These are phyloP conservation scores for Solanum chaucha DNA, from an alignment of 257 asterid species.

Conservation along the genomic window DNA sequence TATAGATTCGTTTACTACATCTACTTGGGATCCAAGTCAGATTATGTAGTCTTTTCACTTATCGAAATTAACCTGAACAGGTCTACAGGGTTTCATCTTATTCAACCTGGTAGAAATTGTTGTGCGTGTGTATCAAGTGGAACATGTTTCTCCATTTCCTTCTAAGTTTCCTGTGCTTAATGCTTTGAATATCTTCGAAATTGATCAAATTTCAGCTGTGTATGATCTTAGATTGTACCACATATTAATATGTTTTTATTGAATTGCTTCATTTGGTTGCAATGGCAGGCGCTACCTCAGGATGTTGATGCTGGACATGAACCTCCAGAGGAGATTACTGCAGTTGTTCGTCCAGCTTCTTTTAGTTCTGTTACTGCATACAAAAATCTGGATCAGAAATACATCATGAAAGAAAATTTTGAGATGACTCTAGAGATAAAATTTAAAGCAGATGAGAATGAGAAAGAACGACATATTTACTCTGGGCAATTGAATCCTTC, in stretches of 20 bases:
- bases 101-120: not conserved
- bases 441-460: not conserved
- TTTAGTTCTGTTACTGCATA: conserved; percentile 12
- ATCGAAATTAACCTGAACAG: not conserved
- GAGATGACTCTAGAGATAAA: conserved; percentile 28
- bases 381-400: conserved; percentile 36
- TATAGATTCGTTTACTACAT: too few species aligned
- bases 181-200: not conserved
- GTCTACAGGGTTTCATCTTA: not conserved
- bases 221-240: not conserved
- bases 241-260: not conserved
- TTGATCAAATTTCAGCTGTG: not conserved
- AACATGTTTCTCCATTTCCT: not conserved
- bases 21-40: not conserved
- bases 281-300: conserved; percentile 35
- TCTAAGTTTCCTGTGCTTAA: not conserved
- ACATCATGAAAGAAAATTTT: conserved; percentile 23
- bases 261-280: not conserved
- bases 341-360: conserved; percentile 48
- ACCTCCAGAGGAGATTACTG: conserved; percentile 37
- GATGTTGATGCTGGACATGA: conserved; percentile 37
- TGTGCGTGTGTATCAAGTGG: not conserved
- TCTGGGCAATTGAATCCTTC: conserved; percentile 15
- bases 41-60: not conserved
- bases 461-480: conserved; percentile 9